Evolutionary conservation across 208 protist genomes (phyloP), one percentile per base, ranked within the genome.

Genomic region (Angomonas ambiguus): DNA sequence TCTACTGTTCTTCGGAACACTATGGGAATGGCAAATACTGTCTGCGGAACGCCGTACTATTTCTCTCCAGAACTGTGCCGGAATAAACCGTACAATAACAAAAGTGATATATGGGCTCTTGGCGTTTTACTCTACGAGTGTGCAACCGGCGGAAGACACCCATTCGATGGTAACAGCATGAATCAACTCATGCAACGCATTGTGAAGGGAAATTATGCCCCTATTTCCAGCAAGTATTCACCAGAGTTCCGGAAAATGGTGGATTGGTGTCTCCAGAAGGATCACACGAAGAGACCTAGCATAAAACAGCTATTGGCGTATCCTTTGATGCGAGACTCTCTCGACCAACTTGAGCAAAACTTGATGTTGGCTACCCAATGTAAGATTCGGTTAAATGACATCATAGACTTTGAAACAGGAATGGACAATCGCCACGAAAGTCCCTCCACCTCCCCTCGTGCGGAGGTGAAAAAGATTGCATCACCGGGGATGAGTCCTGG

Each of bases 1-100:
- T 83, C 85, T 16, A 97, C 90, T 0, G 85, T 97, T 31, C 74
- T 97, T 34, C 80, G 86, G 11, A 97, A 89, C 59, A 96, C 92
- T 2, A 96, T 96, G 80, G 94, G 82, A 13, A 87, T 96, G 81
- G 92, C 94, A 0, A 93, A 92, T 63, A 97, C 94, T 0, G 88
- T 97, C 2, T 97, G 92, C 71, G 95, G 93, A 25, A 97, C 92
- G 18, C 94, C 96, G 2, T 98, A 98, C 71, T 98, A 98, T 78
- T 97, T 98, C 63, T 96, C 92, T 0, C 97, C 97, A 0, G 96
- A 98, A 71, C 77, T 98, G 49, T 98, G 94, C 72, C 76, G 92
- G 13, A 90, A 96, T 69, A 91, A 93, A 62, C 93, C 93, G 33
- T 98, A 98, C 80, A 98, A 98, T 74, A 95, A 97, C 71, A 98